phyloP scores from a whole-genome alignment of 2,329 filamentous ascomycete species.

The Talaromyces pinophilus region DNA sequence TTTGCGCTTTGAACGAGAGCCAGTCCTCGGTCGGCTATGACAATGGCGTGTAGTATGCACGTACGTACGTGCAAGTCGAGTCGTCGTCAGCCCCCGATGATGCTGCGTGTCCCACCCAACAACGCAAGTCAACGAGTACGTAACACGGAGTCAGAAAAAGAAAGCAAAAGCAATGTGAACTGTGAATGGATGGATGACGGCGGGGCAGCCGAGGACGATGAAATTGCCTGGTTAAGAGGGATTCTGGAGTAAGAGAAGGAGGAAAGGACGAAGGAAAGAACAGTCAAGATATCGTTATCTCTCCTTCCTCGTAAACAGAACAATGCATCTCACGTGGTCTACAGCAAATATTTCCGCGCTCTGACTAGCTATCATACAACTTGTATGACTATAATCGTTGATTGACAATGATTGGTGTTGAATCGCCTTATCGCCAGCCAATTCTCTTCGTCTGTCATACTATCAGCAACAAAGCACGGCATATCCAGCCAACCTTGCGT shows the following conservation, averaged over 20 bases:
- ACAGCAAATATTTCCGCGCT: not conserved
- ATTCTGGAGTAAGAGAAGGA: not conserved
- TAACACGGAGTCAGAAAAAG: constrained; percentile 4
- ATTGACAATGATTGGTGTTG: not conserved
- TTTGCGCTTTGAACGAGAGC: not conserved
- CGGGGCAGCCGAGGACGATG: not conserved
- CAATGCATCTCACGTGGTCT: not conserved
- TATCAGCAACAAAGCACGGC: constrained; percentile 1
- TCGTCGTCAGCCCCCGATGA: constrained; percentile 3
- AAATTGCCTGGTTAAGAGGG: not conserved
- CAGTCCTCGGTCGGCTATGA: not conserved
- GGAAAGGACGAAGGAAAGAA: not conserved
- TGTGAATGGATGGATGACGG: not conserved
- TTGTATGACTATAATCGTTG: too few species aligned
- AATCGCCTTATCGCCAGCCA: constrained; percentile 8
- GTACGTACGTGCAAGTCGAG: not conserved
- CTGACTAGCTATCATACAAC: not conserved
- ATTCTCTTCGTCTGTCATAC: constrained; percentile 3
- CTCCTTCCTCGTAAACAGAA: not conserved
- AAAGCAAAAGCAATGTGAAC: not conserved
- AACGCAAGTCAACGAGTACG: not conserved
- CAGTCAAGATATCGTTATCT: not conserved
- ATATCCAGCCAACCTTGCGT: constrained; percentile 10
- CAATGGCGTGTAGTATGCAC: not conserved
- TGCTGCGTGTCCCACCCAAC: constrained; percentile 5